phyloP scores from a whole-genome alignment of 2,329 filamentous ascomycete genomes.

The Arthrinium phaeospermum region DNA sequence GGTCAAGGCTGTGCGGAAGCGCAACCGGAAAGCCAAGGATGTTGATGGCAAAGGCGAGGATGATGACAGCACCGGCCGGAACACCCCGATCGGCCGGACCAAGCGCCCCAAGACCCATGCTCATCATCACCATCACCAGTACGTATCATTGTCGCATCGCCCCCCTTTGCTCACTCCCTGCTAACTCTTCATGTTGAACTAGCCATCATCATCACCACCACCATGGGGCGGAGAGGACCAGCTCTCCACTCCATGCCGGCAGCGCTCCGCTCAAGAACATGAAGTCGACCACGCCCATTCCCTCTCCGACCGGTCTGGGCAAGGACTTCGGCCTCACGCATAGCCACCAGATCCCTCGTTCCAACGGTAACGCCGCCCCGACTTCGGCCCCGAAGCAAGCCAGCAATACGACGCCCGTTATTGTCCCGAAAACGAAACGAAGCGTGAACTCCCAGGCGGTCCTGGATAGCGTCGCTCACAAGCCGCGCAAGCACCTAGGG shows the following conservation, averaged over 20 bases:
- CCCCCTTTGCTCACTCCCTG: not conserved
- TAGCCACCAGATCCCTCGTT: constrained; percentile 57
- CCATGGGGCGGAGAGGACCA: constrained; percentile 52
- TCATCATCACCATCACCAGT: constrained; percentile 72
- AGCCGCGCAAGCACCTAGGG: constrained; percentile 81
- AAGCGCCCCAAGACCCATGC: constrained; percentile 72
- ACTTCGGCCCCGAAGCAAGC: constrained; percentile 37
- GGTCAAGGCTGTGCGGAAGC: constrained; percentile 58
- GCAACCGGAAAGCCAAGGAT: constrained; percentile 73
- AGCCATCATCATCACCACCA: constrained; percentile 59
- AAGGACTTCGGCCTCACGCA: constrained; percentile 49
- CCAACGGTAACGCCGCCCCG: constrained; percentile 34
- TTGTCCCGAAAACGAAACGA: constrained; percentile 65
- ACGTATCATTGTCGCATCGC: constrained; percentile 43
- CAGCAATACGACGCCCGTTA: constrained; percentile 42
- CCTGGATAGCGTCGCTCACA: constrained; percentile 71
- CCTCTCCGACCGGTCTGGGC: constrained; percentile 48
- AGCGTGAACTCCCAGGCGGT: constrained; percentile 73
- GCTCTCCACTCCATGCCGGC: constrained; percentile 49
- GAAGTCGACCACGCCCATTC: constrained; percentile 52
- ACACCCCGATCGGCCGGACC: constrained; percentile 62
- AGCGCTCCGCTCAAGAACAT: constrained; percentile 54
- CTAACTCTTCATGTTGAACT: constrained; percentile 19
- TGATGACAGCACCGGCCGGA: constrained; percentile 68
- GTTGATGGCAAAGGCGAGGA: constrained; percentile 66